phyloP scores from a whole-genome alignment of 139 green algal species.

The Coccomyxa sp. region DNA sequence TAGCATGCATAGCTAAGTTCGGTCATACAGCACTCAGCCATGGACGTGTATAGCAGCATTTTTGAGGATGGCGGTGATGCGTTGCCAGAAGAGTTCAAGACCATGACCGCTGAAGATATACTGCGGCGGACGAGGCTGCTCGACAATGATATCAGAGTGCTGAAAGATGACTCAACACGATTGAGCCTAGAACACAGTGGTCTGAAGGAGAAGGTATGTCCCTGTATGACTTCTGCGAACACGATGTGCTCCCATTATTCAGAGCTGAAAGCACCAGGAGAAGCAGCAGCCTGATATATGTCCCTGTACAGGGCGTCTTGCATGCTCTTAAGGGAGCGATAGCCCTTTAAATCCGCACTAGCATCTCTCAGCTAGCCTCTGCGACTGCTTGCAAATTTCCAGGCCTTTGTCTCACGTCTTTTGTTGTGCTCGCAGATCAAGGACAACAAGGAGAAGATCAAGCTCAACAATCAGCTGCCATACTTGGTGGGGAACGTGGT shows the following conservation, averaged over 20 bases:
- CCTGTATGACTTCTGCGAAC: background rate
- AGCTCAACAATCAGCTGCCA: slow-evolving; percentile 99
- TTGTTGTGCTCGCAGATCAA: slow-evolving; percentile 74
- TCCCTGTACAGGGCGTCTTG: too few relatives aligned
- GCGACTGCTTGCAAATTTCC: too few relatives aligned
- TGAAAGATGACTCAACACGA: slow-evolving; percentile 89
- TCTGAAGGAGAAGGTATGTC: slow-evolving; percentile 49
- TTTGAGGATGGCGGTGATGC: slow-evolving; percentile 48
- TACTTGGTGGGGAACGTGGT: slow-evolving; percentile 99
- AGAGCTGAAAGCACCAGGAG: too few relatives aligned
- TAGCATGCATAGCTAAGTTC: too few relatives aligned
- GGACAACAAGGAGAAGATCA: slow-evolving; percentile 98
- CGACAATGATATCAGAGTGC: slow-evolving; percentile 97
- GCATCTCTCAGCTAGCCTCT: too few relatives aligned
- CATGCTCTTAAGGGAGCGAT: too few relatives aligned
- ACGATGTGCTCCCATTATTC: too few relatives aligned
- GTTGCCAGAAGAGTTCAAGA: slow-evolving; percentile 84
- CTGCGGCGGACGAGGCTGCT: slow-evolving; percentile 74
- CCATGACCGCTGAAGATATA: slow-evolving; percentile 87
- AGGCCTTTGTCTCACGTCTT: too few relatives aligned
- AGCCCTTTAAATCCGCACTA: too few relatives aligned
- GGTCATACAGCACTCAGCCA: too few relatives aligned
- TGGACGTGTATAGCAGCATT: slow-evolving; percentile 32
- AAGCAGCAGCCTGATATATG: too few relatives aligned
- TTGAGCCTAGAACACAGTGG: slow-evolving; percentile 78